Percentiles rank a stretch among this genome's conserved stretches.
Conservation (phyloP, 345 rosid genomes). For the Citrus medica region DNA sequence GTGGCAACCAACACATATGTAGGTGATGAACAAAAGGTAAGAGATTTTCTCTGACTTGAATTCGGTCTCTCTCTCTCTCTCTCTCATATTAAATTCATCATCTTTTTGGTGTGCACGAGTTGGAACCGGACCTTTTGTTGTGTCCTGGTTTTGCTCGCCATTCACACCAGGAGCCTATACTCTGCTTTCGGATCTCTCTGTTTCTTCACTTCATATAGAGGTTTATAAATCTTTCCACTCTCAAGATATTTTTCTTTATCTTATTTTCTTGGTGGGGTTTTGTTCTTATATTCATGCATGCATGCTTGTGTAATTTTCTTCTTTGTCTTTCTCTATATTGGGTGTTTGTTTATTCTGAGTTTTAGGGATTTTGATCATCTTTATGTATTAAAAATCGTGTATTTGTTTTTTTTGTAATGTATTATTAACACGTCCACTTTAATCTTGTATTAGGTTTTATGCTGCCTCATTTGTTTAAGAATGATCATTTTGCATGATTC, state of each 20-base stretch:
- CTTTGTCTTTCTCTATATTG: background rate
- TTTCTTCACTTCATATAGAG: background rate
- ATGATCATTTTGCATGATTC: background rate
- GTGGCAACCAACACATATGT: background rate
- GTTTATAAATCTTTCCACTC: background rate
- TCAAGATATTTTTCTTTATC: background rate
- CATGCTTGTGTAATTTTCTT: background rate
- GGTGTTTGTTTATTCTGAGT: background rate
- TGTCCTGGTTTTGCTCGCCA: conserved; percentile 1
- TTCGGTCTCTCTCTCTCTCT: background rate
- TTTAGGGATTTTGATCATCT: background rate
- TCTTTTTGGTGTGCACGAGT: background rate
- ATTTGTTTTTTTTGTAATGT: background rate
- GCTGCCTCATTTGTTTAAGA: background rate
- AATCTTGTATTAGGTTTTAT: background rate
- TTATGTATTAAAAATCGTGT: background rate
- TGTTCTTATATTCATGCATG: background rate
- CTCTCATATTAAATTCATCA: background rate
- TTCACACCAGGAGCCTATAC: background rate
- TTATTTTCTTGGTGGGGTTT: background rate
- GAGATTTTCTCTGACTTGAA: background rate
- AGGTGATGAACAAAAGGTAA: background rate
- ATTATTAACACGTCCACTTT: background rate
- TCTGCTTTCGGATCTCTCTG: background rate
- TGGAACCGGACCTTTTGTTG: conserved; percentile 5